Base-by-base conservation (phyloP, 2,329 filamentous ascomycete species). In the Periconia digitata region DNA sequence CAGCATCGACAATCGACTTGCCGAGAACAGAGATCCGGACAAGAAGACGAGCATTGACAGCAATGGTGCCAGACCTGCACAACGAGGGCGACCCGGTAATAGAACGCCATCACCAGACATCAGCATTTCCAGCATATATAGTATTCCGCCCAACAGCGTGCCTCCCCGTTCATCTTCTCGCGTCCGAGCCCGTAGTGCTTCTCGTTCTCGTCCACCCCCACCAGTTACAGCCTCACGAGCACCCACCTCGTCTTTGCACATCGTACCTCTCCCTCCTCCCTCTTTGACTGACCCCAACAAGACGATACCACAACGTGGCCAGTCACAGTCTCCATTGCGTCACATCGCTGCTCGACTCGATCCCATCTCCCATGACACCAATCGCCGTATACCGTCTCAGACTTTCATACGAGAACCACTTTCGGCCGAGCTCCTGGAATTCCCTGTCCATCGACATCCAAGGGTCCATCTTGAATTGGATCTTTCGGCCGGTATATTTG, bases 401-500 rank as follows among this genome's bases (percentile, higher is more conserved):
- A 82, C 79, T 32, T 78, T 78, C 52, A 67, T 78, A 44, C 73
- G 78, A 38, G 69, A 71, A 16, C 69, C 73, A 29, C 62, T 72
- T 29, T 77, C 77, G 2, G 69, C 70, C 32, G 78, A 81, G 40
- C 69, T 81, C 21, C 56, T 81, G 16, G 77, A 80, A 21, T 75
- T 73, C 51, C 77, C 78, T 16, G 72, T 67, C 12, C 71, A 75
- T 55, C 72, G 72, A 39, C 77, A 82, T 64, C 74, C 76, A 24
- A 72, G 78, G 34, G 65, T 82, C 2, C 70, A 73, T 32, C 65
- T 79, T 7, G 77, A 76, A 15, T 57, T 81, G n/a, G 76, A 77
- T 42, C 65, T 79, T 20, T 74, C 74, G 23, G 76, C 78, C 16
- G 72, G 78, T 4, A 61, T 82, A 8, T 81, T 79, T 49, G 77